Conservation (phyloP, 2,329 filamentous ascomycete genomes). For the Trichoderma oligosporum region DNA sequence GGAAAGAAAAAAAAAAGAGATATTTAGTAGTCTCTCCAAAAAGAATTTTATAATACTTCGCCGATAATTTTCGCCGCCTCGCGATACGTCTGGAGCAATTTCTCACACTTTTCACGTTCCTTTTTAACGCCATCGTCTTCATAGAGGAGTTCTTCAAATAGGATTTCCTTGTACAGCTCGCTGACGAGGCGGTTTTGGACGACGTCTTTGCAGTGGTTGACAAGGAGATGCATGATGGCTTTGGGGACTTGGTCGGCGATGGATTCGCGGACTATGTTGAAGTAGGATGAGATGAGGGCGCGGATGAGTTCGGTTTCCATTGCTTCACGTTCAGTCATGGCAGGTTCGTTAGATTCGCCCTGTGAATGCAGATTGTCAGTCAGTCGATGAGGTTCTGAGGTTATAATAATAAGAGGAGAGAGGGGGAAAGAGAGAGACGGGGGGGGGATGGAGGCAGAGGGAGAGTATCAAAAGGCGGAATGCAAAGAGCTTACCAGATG, state of each 20-base stretch:
- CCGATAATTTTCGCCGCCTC: constrained; percentile 98
- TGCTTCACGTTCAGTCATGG: constrained; percentile 89
- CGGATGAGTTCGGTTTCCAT: constrained; percentile 98
- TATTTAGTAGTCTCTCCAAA: no score
- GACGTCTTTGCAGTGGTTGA: constrained; percentile 97
- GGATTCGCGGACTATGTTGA: constrained; percentile 98
- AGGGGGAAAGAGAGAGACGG: background rate
- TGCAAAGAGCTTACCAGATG: constrained; percentile 56
- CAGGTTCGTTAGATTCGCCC: constrained; percentile 68
- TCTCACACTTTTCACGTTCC: constrained; percentile 97
- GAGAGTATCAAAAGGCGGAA: background rate
- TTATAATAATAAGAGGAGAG: no score
- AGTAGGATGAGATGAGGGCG: constrained; percentile 94
- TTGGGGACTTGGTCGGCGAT: constrained; percentile 98
- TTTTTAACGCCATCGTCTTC: constrained; percentile 97
- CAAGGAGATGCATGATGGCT: constrained; percentile 96
- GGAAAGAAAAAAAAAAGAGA: background rate
- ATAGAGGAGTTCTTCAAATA: constrained; percentile 91
- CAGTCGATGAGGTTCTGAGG: no score
- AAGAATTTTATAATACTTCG: constrained; percentile 69
- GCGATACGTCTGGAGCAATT: constrained; percentile 88
- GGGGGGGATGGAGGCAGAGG: background rate
- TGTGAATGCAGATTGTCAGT: constrained; percentile 32
- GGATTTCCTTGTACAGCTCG: constrained; percentile 85
- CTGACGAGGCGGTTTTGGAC: constrained; percentile 96